A percentile compares a stretch with the other conserved stretches of the same genome.
These are phyloP conservation scores for Turnera subulata DNA, from an alignment of 345 rosid species.

Conservation along the genomic window DNA sequence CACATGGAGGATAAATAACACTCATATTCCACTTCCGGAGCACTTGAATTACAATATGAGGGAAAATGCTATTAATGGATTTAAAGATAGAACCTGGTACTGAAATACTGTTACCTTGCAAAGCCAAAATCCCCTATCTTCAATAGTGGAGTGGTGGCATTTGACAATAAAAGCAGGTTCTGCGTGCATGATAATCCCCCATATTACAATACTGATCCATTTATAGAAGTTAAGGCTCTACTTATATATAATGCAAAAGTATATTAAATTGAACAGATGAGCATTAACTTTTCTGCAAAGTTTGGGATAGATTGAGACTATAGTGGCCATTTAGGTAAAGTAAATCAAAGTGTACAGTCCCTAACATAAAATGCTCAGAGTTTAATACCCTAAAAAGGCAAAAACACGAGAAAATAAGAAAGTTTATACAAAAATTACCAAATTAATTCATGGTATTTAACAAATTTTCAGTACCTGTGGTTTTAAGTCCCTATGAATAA, in stretches of 20 bases:
- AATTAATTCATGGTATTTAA: slow-evolving; percentile 11
- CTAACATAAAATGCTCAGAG: not conserved
- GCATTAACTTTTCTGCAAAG: no score
- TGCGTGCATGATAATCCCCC: slow-evolving; percentile 23
- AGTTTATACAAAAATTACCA: slow-evolving; percentile 3
- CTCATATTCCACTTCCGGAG: not conserved
- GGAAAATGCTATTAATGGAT: not conserved
- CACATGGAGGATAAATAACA: not conserved
- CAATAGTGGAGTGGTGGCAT: slow-evolving; percentile 46
- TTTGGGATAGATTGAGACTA: no score
- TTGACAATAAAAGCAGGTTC: slow-evolving; percentile 67
- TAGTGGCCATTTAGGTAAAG: no score
- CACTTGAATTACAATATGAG: not conserved
- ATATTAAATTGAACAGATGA: not conserved
- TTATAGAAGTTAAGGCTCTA: slow-evolving; percentile 1
- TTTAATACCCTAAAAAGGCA: no score
- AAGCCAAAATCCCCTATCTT: slow-evolving; percentile 93
- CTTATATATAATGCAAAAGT: not conserved
- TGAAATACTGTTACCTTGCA: slow-evolving; percentile 51
- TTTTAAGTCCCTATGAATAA: slow-evolving; percentile 78
- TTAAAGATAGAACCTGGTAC: not conserved
- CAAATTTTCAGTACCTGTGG: slow-evolving; percentile 50
- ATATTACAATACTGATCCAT: slow-evolving; percentile 11
- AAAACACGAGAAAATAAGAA: no score
- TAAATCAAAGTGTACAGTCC: no score